phyloP scores from a whole-genome alignment of 139 green algal genomes.

The Eudorina sp. region DNA sequence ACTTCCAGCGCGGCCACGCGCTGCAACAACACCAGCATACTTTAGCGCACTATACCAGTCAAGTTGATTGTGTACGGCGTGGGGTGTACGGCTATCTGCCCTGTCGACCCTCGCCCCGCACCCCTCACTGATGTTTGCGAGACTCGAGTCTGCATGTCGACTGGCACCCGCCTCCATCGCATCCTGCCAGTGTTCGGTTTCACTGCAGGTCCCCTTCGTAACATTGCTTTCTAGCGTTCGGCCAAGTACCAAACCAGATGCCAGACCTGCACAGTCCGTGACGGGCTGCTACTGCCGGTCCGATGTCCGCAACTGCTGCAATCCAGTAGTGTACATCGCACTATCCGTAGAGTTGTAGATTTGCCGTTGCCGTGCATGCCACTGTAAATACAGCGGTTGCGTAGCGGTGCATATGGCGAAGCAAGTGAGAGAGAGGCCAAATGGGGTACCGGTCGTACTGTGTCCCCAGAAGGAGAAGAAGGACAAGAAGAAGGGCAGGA shows the following conservation, averaged over 20 bases:
- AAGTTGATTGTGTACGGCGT: background rate
- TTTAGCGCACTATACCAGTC: background rate
- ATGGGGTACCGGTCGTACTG: no score
- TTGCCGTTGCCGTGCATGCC: background rate
- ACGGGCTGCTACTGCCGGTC: no score
- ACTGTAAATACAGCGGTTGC: background rate
- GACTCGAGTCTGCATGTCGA: background rate
- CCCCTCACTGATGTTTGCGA: background rate
- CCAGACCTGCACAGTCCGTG: no score
- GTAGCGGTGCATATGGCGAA: background rate
- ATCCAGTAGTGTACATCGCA: no score
- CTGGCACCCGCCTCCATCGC: no score
- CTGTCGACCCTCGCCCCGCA: background rate
- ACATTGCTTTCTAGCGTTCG: no score
- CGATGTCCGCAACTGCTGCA: background rate
- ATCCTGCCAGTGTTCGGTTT: no score
- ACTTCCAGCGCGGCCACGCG: background rate
- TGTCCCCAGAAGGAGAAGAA: conserved; percentile 29
- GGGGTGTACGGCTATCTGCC: background rate
- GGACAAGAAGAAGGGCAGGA: conserved; percentile 18
- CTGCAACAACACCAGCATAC: background rate
- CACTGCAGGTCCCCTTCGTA: no score
- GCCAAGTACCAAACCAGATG: no score
- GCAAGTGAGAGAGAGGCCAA: no score
- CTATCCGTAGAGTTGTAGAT: background rate